Conservation (phyloP, 1,284 basidiomycete genomes). For the Xerocomus amazonicus region DNA sequence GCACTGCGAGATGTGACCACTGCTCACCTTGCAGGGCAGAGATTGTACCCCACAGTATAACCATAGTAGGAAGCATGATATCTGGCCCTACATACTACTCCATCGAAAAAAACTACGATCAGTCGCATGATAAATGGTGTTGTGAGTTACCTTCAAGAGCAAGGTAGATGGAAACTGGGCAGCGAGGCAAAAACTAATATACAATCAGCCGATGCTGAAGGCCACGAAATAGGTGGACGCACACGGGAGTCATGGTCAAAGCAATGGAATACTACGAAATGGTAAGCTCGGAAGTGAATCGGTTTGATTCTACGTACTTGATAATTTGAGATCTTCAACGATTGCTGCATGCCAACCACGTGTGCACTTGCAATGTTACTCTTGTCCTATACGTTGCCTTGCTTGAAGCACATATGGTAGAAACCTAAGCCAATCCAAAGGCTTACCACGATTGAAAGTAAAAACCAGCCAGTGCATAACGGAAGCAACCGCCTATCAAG, state of each 20-base stretch:
- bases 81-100: conserved; percentile 54
- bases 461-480: conserved; percentile 46
- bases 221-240: conserved; percentile 14
- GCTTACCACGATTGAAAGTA: conserved; percentile 46
- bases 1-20: neutral
- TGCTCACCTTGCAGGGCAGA: conserved; percentile 49
- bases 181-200: conserved; percentile 49
- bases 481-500: conserved; percentile 45
- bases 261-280: conserved; percentile 43
- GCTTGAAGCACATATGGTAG: neutral
- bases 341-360: conserved; percentile 53
- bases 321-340: conserved; percentile 48
- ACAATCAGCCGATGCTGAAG: neutral
- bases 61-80: conserved; percentile 51
- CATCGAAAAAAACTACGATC: neutral
- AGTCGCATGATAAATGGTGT: neutral
- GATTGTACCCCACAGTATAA: conserved; percentile 57
- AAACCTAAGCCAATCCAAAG: neutral
- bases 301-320: conserved; percentile 30
- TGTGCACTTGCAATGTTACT: conserved; percentile 59
- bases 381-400: conserved; percentile 22
- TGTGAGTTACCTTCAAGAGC: conserved; percentile 44
- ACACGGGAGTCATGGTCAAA: conserved; percentile 53
- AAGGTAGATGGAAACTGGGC: conserved; percentile 59
- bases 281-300: neutral